phyloP scores from a whole-genome alignment of 1,139 yeast genomes.

The Yamadazyma atlantica region DNA sequence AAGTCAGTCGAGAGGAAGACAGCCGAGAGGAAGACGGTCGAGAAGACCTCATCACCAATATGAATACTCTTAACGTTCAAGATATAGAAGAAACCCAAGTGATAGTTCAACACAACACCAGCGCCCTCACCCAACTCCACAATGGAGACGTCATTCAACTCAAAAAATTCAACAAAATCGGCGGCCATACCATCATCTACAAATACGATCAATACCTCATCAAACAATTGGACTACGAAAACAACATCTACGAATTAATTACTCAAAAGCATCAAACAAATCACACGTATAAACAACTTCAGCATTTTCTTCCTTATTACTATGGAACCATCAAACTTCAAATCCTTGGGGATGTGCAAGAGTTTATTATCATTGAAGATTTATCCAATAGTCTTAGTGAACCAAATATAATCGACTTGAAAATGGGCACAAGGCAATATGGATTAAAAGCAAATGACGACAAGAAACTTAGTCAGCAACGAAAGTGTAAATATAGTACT shows the following conservation, averaged over 20 bases:
- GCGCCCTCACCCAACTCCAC: neutral
- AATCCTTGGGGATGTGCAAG: constrained; percentile 34
- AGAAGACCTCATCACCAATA: neutral
- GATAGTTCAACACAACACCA: constrained; percentile 2
- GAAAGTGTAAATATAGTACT: constrained; percentile 80
- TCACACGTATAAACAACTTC: constrained; percentile 60
- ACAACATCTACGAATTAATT: constrained; percentile 85
- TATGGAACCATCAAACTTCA: constrained; percentile 52
- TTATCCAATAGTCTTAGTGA: constrained; percentile 75
- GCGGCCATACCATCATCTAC: constrained; percentile 97
- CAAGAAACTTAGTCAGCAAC: constrained; percentile 78
- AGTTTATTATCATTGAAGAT: constrained; percentile 87
- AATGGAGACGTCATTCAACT: neutral
- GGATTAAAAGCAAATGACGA: constrained; percentile 84
- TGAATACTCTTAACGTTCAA: constrained; percentile 1
- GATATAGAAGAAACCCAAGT: constrained; percentile 2
- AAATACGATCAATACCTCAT: constrained; percentile 95
- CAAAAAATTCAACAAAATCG: constrained; percentile 65
- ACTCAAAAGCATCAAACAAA: constrained; percentile 32
- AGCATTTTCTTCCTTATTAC: constrained; percentile 86
- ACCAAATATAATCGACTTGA: constrained; percentile 92
- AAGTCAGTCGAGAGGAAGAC: too few species aligned
- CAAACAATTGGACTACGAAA: constrained; percentile 88
- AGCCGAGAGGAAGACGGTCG: too few species aligned
- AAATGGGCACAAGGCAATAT: constrained; percentile 98